These are phyloP conservation scores for Aspergillus panamensis DNA, from an alignment of 495 filamentous ascomycete genomes.

Conservation along the genomic window DNA sequence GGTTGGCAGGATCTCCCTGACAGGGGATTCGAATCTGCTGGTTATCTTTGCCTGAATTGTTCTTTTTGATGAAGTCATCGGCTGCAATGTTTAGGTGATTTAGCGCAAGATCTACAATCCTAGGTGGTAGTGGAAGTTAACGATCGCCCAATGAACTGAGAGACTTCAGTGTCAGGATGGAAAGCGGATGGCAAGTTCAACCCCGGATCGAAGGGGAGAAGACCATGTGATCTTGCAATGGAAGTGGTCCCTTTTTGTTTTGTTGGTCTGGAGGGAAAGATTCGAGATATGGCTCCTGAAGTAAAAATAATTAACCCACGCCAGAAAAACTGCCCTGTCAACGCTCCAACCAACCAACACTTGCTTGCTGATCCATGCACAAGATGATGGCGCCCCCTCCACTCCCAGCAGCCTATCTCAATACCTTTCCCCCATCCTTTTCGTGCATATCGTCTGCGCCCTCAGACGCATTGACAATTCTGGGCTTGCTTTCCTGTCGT, in stretches of 20 bases:
- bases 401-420: slow-evolving; percentile 11
- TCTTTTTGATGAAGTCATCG: slow-evolving; percentile 12
- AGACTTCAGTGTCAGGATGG: not conserved
- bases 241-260: not conserved
- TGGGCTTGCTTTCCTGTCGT: slow-evolving; percentile 11
- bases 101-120: slow-evolving; percentile 11
- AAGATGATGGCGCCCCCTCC: slow-evolving; percentile 18
- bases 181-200: not conserved
- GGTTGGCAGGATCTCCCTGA: not conserved
- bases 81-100: slow-evolving; percentile 5
- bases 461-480: slow-evolving; percentile 20
- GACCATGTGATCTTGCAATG: too few species aligned
- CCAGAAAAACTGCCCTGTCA: not conserved
- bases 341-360: not conserved
- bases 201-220: not conserved
- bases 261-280: not conserved
- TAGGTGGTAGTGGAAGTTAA: slow-evolving; percentile 3
- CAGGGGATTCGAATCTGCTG: not conserved
- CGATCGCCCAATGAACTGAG: not conserved
- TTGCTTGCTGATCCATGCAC: slow-evolving; percentile 9
- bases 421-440: slow-evolving; percentile 14
- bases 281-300: not conserved
- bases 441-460: slow-evolving; percentile 15
- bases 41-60: not conserved
- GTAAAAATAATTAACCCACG: not conserved